Evolutionary conservation across 305 asterid species (phyloP), one percentile per base, ranked within the genome.

Genomic region (Fraxinus albicans): DNA sequence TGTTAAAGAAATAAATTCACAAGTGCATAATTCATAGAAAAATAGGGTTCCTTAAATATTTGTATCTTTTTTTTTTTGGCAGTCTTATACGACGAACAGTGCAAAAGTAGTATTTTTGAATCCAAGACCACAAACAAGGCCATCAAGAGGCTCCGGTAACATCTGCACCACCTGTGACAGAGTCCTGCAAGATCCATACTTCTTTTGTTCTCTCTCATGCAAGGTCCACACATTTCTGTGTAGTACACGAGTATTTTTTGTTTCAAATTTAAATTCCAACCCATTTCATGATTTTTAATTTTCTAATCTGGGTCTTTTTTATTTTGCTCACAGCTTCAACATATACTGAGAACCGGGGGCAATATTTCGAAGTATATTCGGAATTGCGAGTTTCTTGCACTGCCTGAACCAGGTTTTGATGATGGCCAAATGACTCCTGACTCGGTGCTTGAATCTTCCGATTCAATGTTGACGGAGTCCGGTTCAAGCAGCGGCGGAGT

Each of bases 141-240:
- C 81, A 19, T 34, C 67, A 60, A 87, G 89, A 80, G 82, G 82
- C 76, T 80, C 87, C 8, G 69, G 83, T 63, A 88, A 76, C 53
- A 36, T 33, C 33, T 90, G 93, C 86, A 77, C 55, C 47, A 58
- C 67, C 36, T 90, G 93, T 72, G 86, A 87, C 12, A 87, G 88
- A 79, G 84, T 79, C 55, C 88, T 90, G 81, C 93, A 88, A 79
- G 85, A 85, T 2, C 79, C 86, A 13, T 84, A 50, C 25, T 65
- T 77, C 83, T 87, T 83, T 76, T 90, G 93, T 81, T 90, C 90
- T 29, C 78, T 90, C 40, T 84, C 76, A 17, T 90, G 93, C 91
- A 90, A 90, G 93, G 93, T 90, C 53, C 29, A 15, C 7, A 25
- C 12, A 44, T 15, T n/a, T 15, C 38, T n/a, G 10, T 44, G 58